Evolutionary conservation across 345 rosid species (phyloP).

Genomic region (Eucalyptus rudis): DNA sequence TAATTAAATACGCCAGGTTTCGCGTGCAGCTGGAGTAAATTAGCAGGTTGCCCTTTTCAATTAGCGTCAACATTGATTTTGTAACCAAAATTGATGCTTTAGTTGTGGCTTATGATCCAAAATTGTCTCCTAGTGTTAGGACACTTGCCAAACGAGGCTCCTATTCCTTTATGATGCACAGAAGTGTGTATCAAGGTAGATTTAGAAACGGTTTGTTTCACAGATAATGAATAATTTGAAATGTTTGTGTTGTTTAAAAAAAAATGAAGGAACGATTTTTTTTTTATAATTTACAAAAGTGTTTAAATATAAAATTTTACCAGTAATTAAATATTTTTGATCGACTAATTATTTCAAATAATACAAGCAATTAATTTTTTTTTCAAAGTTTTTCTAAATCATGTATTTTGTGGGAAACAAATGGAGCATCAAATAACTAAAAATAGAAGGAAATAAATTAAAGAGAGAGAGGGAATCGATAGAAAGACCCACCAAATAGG

Average conservation of each 20-base stretch:
- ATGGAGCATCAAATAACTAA: not conserved
- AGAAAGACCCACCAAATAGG: not conserved
- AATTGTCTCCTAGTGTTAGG: not conserved
- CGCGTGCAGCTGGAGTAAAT: not conserved
- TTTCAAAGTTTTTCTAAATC: not conserved
- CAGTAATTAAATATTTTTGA: accelerated
- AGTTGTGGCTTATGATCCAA: not conserved
- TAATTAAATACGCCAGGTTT: not conserved
- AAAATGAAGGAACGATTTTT: accelerated
- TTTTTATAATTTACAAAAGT: accelerated
- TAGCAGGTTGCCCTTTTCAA: not conserved
- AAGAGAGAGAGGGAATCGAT: not conserved
- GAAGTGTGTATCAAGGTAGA: not conserved
- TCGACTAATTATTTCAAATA: not conserved
- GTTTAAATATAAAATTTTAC: accelerated
- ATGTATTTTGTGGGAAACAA: not conserved
- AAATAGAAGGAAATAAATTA: not conserved
- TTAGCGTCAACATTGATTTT: not conserved
- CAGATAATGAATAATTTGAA: accelerated
- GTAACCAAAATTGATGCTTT: not conserved
- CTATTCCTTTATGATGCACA: not conserved
- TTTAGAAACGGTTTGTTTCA: not conserved
- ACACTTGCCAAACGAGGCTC: not conserved
- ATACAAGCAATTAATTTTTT: accelerated
- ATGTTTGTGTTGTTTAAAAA: not conserved